Evolutionary conservation across 192 early-diverging fungal genomes (phyloP).

Genomic region (Gorgonomyces haynaldii): DNA sequence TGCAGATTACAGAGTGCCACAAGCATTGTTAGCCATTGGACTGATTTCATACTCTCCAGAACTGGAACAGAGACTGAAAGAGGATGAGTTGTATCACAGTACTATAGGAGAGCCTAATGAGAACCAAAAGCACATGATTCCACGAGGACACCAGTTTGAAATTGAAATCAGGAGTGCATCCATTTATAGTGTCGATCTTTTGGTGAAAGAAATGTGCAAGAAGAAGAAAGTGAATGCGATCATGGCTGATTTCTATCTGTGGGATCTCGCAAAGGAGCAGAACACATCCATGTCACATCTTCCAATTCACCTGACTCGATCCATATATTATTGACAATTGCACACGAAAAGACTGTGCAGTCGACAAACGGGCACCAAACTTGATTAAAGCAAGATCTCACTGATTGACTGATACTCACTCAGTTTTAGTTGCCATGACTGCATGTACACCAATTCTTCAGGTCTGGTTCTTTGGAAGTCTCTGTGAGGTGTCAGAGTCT

Average conservation of each 20-base stretch:
- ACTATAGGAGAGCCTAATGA: background rate
- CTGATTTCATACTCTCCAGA: constrained; percentile 44
- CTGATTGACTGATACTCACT: no score
- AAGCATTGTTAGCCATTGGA: constrained; percentile 33
- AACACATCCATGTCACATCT: constrained; percentile 40
- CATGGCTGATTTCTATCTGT: constrained; percentile 78
- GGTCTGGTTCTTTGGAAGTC: no score
- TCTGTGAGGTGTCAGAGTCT: no score
- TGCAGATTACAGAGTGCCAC: constrained; percentile 76
- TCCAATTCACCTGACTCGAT: constrained; percentile 54
- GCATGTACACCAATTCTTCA: no score
- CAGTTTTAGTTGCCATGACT: no score
- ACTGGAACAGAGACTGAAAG: constrained; percentile 32
- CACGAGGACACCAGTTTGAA: constrained; percentile 51
- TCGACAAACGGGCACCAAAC: no score
- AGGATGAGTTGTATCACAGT: constrained; percentile 9
- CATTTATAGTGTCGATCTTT: constrained; percentile 67
- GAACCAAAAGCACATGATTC: constrained; percentile 17
- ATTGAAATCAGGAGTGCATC: constrained; percentile 71
- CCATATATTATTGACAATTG: constrained; percentile 41
- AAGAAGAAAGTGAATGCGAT: constrained; percentile 54
- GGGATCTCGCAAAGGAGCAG: constrained; percentile 70
- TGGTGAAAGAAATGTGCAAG: constrained; percentile 20
- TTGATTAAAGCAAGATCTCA: no score
- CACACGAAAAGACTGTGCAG: no score